Evolutionary conservation across 208 protist species (phyloP).

Genomic region (Wallacemonas collosoma): DNA sequence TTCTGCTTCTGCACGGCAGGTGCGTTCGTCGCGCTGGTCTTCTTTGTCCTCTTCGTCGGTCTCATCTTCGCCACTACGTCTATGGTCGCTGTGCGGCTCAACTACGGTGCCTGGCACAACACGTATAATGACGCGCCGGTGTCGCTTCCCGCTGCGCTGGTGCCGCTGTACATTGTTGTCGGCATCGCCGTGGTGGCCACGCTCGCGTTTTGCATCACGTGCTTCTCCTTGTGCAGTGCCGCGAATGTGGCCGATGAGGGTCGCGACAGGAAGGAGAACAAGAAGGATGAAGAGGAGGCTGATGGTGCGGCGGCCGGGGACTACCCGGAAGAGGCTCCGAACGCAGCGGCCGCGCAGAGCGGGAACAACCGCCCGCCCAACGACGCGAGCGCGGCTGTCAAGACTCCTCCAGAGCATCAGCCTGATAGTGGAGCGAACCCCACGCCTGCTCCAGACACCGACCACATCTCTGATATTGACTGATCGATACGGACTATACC

Average conservation of each 20-base stretch:
- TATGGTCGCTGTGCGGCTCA: slow-evolving; percentile 65
- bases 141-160: slow-evolving; percentile 37
- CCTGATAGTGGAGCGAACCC: not conserved
- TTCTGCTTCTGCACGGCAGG: slow-evolving; percentile 11
- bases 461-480: slow-evolving; percentile 46
- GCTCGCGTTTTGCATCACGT: slow-evolving; percentile 20
- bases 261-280: not conserved
- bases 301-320: slow-evolving; percentile 10
- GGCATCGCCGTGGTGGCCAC: slow-evolving; percentile 21
- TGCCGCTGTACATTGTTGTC: slow-evolving; percentile 62
- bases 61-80: slow-evolving; percentile 44
- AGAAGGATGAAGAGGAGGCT: not conserved
- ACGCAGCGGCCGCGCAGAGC: no score
- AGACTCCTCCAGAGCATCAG: slow-evolving; percentile 22
- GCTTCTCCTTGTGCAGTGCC: slow-evolving; percentile 22
- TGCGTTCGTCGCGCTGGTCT: slow-evolving; percentile 15
- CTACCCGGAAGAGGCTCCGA: not conserved
- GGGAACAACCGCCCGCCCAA: no score
- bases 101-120: slow-evolving; percentile 37
- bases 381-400: not conserved
- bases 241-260: not conserved
- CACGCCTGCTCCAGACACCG: slow-evolving; percentile 9
- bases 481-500: not conserved
- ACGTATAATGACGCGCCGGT: slow-evolving; percentile 31
- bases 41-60: slow-evolving; percentile 24